Conservation (phyloP, 805 yeast species). For the Hanseniaspora taiwanica region DNA sequence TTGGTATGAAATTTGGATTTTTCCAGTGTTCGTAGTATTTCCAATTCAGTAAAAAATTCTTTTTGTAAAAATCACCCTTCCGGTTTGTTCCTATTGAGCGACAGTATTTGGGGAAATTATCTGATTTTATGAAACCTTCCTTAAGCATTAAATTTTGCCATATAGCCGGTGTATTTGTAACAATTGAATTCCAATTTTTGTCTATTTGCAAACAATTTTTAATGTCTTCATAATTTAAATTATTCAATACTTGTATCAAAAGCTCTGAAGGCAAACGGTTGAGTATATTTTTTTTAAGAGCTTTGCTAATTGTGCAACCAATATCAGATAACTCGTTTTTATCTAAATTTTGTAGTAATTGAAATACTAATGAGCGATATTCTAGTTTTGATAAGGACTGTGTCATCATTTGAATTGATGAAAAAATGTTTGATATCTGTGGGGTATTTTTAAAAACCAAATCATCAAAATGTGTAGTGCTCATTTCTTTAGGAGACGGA, state of each 20-base stretch:
- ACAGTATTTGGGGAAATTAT: slow-evolving; percentile 29
- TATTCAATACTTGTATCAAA: slow-evolving; percentile 45
- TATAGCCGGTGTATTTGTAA: slow-evolving; percentile 43
- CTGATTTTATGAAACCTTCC: slow-evolving; percentile 45
- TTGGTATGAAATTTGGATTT: slow-evolving; percentile 56
- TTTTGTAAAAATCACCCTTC: no score
- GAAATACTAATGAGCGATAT: slow-evolving; percentile 19
- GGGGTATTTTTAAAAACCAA: background rate
- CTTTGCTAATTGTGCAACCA: slow-evolving; percentile 34
- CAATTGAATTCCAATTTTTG: slow-evolving; percentile 52
- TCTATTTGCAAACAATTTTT: slow-evolving; percentile 52
- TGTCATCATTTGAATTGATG: no score
- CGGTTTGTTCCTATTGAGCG: no score
- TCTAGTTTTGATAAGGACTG: background rate
- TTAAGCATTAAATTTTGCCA: slow-evolving; percentile 57
- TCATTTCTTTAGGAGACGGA: slow-evolving; percentile 19
- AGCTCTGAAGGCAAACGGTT: slow-evolving; percentile 64
- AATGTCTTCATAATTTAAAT: slow-evolving; percentile 52
- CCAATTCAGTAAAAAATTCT: slow-evolving; percentile 14
- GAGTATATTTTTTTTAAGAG: slow-evolving; percentile 63
- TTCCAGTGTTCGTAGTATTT: slow-evolving; percentile 49
- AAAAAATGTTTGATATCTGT: no score
- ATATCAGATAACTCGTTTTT: slow-evolving; percentile 51
- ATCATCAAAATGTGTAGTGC: background rate
- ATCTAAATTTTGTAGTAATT: slow-evolving; percentile 43